Evolutionary conservation across 2,329 filamentous ascomycete species (phyloP).

Genomic region (Dothiorella sarmentorum): DNA sequence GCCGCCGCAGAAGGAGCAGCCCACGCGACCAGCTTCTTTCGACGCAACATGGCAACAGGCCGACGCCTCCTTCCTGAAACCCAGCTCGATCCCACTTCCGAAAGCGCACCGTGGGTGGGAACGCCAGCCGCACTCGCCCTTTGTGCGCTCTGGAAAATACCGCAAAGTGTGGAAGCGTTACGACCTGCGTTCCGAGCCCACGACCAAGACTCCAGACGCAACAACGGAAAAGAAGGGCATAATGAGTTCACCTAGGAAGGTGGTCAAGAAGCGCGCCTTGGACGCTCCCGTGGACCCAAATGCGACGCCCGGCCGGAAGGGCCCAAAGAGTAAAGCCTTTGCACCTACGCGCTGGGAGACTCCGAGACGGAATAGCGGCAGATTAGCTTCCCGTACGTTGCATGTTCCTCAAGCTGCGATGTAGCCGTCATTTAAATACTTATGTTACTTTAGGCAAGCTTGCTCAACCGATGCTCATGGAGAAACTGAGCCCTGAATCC

Average conservation of each 20-base stretch:
- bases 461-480: background rate
- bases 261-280: slow-evolving; percentile 45
- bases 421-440: background rate
- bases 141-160: slow-evolving; percentile 33
- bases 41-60: slow-evolving; percentile 36
- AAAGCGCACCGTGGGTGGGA: slow-evolving; percentile 49
- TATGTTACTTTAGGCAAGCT: background rate
- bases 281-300: slow-evolving; percentile 31
- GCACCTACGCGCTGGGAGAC: slow-evolving; percentile 32
- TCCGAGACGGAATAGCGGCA: background rate
- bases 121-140: slow-evolving; percentile 43
- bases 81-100: slow-evolving; percentile 39
- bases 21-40: slow-evolving; percentile 30
- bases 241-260: slow-evolving; percentile 36
- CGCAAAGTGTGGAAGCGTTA: slow-evolving; percentile 50
- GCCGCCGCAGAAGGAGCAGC: slow-evolving; percentile 17
- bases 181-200: slow-evolving; percentile 27
- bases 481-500: background rate
- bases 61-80: slow-evolving; percentile 41
- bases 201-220: slow-evolving; percentile 18
- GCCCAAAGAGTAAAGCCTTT: slow-evolving; percentile 31
- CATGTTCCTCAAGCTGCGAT: background rate
- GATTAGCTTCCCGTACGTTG: slow-evolving; percentile 3
- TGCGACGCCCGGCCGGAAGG: slow-evolving; percentile 18
- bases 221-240: slow-evolving; percentile 22